Base-by-base conservation (phyloP, 805 yeast species). In the Teunomyces gatunensis region DNA sequence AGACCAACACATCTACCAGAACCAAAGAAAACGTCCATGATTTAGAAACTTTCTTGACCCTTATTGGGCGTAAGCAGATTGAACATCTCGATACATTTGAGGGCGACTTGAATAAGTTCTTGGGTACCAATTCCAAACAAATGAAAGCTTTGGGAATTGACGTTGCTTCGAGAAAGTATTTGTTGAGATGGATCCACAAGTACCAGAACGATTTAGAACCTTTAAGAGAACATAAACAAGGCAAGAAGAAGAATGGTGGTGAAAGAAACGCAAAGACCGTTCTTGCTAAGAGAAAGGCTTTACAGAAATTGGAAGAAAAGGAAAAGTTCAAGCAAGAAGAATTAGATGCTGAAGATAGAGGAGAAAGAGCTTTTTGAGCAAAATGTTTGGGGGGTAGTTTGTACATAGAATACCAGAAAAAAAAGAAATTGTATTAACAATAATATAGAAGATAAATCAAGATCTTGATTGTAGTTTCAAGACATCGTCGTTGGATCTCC, bases 221-320 rank as follows among this genome's bases (percentile, higher is more conserved):
- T 17, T 69, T 87, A 48, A 58, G 70, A 48, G 87, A 83, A 58
- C 74, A 80, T 53, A 79, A 78, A 55, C 66, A 72, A 52, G 89
- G 91, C n/a, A 84, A 78, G 73, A 89, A 89, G 75, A 76, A 78
- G 57, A 74, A 73, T 57, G 97, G 97, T 21, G 96, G 97, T 60
- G 97, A 90, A 68, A 80, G 96, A 64, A 85, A 82, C 58, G 79
- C 85, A 51, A 81, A 78, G 58, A 60, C 68, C 12, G 74, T 73
- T 17, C 54, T 62, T 52, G 78, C 77, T 25, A 85, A 84, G 60
- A 77, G 77, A 54, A 69, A 74, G 13, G 92, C 96, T 7, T 79
- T 78, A 52, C 64, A 79, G 67, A 67, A 78, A 46, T 77, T 83
- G 46, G 80, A 80, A 55, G 79, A 81, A 53, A 71, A 76, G 57